Conservation (phyloP, 2,329 filamentous ascomycete species). For the Colletotrichum lentis region DNA sequence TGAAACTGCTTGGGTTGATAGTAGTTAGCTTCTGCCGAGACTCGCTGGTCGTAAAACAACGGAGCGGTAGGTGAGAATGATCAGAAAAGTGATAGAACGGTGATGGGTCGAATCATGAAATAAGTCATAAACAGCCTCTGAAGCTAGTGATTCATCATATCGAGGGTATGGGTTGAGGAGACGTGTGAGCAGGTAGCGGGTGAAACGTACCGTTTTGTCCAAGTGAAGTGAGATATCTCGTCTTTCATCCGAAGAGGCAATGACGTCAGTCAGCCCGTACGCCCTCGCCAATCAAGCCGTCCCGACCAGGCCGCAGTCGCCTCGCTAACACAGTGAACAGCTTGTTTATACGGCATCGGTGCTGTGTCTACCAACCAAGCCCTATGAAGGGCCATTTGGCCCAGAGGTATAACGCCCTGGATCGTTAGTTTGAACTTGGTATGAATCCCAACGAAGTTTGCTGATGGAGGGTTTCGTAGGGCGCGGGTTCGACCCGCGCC, state of each 20-base stretch:
- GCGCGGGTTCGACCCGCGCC: neutral
- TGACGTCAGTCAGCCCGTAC: neutral
- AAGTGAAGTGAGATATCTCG: neutral
- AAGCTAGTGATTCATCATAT: conserved; percentile 51
- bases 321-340: neutral
- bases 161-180: neutral
- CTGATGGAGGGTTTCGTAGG: conserved; percentile 10
- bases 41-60: neutral
- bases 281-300: neutral
- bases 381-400: conserved; percentile 1
- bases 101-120: conserved; percentile 51
- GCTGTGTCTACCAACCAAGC: conserved; percentile 2
- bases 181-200: neutral
- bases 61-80: neutral
- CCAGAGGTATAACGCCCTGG: conserved; percentile 5
- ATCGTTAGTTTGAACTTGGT: conserved; percentile 8
- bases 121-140: conserved; percentile 60
- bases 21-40: neutral
- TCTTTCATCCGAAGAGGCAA: neutral
- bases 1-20: neutral
- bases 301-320: neutral
- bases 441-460: conserved; percentile 9
- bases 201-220: neutral
- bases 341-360: neutral
- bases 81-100: conserved; percentile 44